Evolutionary conservation across 2,329 filamentous ascomycete genomes (phyloP).

Genomic region (Aspergillus sp.): DNA sequence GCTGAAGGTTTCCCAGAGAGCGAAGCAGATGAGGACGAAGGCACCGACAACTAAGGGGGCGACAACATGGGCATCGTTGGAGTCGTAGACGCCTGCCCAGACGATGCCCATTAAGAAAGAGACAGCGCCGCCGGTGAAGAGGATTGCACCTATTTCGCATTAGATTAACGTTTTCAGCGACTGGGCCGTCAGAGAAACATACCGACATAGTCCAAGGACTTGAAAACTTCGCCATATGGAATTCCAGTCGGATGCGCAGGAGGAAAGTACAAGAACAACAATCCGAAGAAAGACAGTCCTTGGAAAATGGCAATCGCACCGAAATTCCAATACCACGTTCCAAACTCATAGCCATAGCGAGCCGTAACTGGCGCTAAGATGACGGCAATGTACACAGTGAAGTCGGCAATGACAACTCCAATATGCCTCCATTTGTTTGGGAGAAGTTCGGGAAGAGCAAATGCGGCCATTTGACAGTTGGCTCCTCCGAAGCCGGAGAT

Average conservation of each 20-base stretch:
- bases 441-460: constrained; percentile 43
- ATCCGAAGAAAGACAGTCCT: constrained; percentile 39
- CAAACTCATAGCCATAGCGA: constrained; percentile 26
- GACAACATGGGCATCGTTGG: constrained; percentile 33
- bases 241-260: constrained; percentile 35
- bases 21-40: constrained; percentile 29
- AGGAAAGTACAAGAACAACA: constrained; percentile 37
- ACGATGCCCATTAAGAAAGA: constrained; percentile 38
- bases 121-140: constrained; percentile 31
- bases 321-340: constrained; percentile 41
- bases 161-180: too few species aligned
- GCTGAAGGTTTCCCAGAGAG: constrained; percentile 35
- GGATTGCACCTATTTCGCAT: constrained; percentile 16
- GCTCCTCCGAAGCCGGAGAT: constrained; percentile 37
- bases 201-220: constrained; percentile 36
- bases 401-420: constrained; percentile 39
- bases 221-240: constrained; percentile 27
- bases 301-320: constrained; percentile 39
- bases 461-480: constrained; percentile 29
- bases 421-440: constrained; percentile 46
- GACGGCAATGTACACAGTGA: constrained; percentile 40
- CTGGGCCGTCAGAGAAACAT: neutral
- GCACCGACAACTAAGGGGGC: constrained; percentile 33
- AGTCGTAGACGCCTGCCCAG: constrained; percentile 31
- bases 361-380: constrained; percentile 43